These are phyloP conservation scores for Boletales sp. DNA, from an alignment of 768 basidiomycete genomes.

Conservation along the genomic window DNA sequence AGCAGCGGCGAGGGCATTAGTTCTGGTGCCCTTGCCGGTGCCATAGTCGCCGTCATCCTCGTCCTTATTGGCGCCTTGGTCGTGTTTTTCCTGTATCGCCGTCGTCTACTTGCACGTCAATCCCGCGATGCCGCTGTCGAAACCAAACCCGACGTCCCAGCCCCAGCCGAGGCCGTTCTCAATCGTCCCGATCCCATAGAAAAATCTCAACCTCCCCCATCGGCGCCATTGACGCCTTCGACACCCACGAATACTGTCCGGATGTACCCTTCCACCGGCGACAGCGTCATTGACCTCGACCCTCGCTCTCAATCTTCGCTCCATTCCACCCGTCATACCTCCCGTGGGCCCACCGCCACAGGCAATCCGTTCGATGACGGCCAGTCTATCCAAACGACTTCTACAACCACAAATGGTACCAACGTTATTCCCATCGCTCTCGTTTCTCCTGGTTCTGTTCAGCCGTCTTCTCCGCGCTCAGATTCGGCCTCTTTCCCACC, in stretches of 20 bases:
- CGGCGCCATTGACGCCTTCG: conserved; percentile 1
- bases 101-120: conserved; percentile 44
- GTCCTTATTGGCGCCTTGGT: conserved; percentile 51
- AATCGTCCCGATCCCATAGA: conserved; percentile 80
- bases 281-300: conserved; percentile 58
- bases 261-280: conserved; percentile 45
- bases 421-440: conserved; percentile 88
- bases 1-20: conserved; percentile 41
- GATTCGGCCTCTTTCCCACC: conserved; percentile 14
- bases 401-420: conserved; percentile 70
- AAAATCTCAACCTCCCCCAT: conserved; percentile 37
- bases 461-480: conserved; percentile 34
- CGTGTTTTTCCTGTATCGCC: conserved; percentile 64
- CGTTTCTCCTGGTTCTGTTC: conserved; percentile 54
- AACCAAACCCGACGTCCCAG: conserved; percentile 59
- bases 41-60: conserved; percentile 59
- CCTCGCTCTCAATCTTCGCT: conserved; percentile 43
- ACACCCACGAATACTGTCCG: conserved; percentile 36
- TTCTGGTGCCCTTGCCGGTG: conserved; percentile 72
- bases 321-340: conserved; percentile 10
- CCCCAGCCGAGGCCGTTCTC: conserved; percentile 72
- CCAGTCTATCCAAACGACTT: conserved; percentile 75
- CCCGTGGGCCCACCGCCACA: conserved; percentile 13
- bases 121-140: conserved; percentile 32
- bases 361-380: conserved; percentile 75